Evolutionary conservation across 352 stramenopile species (phyloP).

Genomic region (Pythium sp.): DNA sequence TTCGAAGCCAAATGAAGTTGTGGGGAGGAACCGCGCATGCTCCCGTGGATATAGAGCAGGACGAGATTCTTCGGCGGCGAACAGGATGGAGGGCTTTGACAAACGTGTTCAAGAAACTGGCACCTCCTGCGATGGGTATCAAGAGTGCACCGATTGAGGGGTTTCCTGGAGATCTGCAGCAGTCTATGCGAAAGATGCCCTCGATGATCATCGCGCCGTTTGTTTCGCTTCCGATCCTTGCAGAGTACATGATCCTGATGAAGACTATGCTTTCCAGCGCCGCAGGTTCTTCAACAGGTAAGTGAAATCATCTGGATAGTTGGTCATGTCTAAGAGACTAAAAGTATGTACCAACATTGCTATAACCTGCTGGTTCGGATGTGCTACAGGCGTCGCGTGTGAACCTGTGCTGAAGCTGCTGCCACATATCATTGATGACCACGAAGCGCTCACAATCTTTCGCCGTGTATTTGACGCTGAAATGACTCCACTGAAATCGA

Average conservation of each 20-base stretch:
- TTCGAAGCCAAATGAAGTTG: slow-evolving; percentile 53
- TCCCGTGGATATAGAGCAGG: slow-evolving; percentile 68
- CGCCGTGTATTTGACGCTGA: slow-evolving; percentile 57
- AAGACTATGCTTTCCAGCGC: slow-evolving; percentile 45
- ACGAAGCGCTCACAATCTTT: slow-evolving; percentile 61
- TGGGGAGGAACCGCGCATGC: slow-evolving; percentile 64
- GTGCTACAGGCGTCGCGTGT: slow-evolving; percentile 41
- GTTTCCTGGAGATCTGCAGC: slow-evolving; percentile 48
- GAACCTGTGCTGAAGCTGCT: slow-evolving; percentile 69
- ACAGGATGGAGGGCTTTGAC: slow-evolving; percentile 71
- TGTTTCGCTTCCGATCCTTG: slow-evolving; percentile 55
- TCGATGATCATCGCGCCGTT: slow-evolving; percentile 68
- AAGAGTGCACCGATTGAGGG: slow-evolving; percentile 60
- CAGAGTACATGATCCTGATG: slow-evolving; percentile 74
- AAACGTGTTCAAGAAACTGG: slow-evolving; percentile 58
- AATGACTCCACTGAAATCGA: slow-evolving; percentile 34
- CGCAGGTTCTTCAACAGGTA: slow-evolving; percentile 40
- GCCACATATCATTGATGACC: slow-evolving; percentile 68
- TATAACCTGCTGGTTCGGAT: not conserved
- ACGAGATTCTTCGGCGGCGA: slow-evolving; percentile 64
- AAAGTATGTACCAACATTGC: not conserved
- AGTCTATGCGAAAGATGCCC: slow-evolving; percentile 54
- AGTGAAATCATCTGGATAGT: not conserved
- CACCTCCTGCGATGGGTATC: slow-evolving; percentile 52
- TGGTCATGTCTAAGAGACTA: not conserved